phyloP scores from a whole-genome alignment of 1,139 yeast species.

The Hemisphaericaspora lyxosophila region DNA sequence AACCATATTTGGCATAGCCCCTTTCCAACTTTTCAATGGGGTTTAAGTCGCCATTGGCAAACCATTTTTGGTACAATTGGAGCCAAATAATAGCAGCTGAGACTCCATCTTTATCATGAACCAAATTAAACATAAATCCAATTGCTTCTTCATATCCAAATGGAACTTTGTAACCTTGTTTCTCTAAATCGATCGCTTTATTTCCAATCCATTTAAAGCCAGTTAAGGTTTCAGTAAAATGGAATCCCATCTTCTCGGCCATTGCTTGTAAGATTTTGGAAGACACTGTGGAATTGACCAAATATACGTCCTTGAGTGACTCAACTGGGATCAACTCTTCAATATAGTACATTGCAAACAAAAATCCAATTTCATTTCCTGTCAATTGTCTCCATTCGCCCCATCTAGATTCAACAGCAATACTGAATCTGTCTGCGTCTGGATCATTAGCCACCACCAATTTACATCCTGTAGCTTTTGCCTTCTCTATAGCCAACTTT shows the following conservation, averaged over 20 bases:
- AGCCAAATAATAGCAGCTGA: slow-evolving; percentile 78
- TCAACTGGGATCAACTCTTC: slow-evolving; percentile 31
- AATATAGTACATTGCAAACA: slow-evolving; percentile 70
- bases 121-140: slow-evolving; percentile 87
- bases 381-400: slow-evolving; percentile 75
- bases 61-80: slow-evolving; percentile 62
- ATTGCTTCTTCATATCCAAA: slow-evolving; percentile 95
- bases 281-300: slow-evolving; percentile 88
- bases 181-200: slow-evolving; percentile 70
- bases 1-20: slow-evolving; percentile 70
- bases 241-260: slow-evolving; percentile 63
- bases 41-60: slow-evolving; percentile 27
- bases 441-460: slow-evolving; percentile 91
- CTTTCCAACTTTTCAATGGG: slow-evolving; percentile 52
- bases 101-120: slow-evolving; percentile 92
- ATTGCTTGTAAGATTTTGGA: slow-evolving; percentile 75
- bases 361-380: slow-evolving; percentile 87
- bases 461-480: slow-evolving; percentile 43
- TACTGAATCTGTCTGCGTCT: slow-evolving; percentile 91
- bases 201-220: slow-evolving; percentile 99
- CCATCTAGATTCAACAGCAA: slow-evolving; percentile 52
- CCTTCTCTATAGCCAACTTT: slow-evolving; percentile 62
- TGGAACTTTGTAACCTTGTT: slow-evolving; percentile 67
- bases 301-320: slow-evolving; percentile 44
- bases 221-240: slow-evolving; percentile 78